These are phyloP conservation scores for Suillus decipiens DNA, from an alignment of 768 basidiomycete genomes.

Conservation along the genomic window DNA sequence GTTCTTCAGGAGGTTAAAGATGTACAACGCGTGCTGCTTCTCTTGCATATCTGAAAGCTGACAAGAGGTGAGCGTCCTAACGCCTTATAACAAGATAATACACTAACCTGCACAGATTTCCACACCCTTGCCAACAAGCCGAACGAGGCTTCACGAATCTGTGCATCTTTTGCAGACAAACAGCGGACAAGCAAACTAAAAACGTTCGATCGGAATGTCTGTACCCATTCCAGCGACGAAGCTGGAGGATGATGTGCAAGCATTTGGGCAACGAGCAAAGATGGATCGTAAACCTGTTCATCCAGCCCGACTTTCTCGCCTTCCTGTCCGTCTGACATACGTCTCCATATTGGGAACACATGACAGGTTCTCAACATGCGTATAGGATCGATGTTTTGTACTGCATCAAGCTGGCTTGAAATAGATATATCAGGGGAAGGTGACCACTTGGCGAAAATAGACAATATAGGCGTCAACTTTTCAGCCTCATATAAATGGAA, in stretches of 20 bases:
- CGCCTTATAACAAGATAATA: background rate
- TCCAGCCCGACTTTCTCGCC: slow-evolving; percentile 33
- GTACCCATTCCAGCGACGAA: slow-evolving; percentile 57
- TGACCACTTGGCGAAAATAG: slow-evolving; percentile 71
- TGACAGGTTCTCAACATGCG: slow-evolving; percentile 71
- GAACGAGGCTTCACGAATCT: slow-evolving; percentile 65
- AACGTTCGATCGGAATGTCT: slow-evolving; percentile 76
- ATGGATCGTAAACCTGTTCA: slow-evolving; percentile 71
- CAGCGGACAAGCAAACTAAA: slow-evolving; percentile 72
- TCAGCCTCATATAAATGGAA: slow-evolving; percentile 79
- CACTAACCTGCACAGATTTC: slow-evolving; percentile 65
- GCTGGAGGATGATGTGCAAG: slow-evolving; percentile 59
- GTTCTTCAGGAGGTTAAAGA: slow-evolving; percentile 68
- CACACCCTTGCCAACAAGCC: no score
- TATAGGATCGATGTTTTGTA: slow-evolving; percentile 70
- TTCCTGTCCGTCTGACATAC: slow-evolving; percentile 41
- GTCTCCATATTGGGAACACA: slow-evolving; percentile 68
- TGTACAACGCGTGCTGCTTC: slow-evolving; percentile 68
- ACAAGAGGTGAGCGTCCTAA: slow-evolving; percentile 3
- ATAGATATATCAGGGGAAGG: slow-evolving; percentile 44
- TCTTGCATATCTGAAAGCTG: slow-evolving; percentile 76
- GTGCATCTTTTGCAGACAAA: slow-evolving; percentile 64
- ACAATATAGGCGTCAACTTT: slow-evolving; percentile 61
- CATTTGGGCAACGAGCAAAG: slow-evolving; percentile 65
- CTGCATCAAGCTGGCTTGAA: slow-evolving; percentile 56